A percentile compares a stretch with the other conserved stretches of the same genome.
These are phyloP conservation scores for Cucumis melo DNA, from an alignment of 306 rosid genomes.

Conservation along the genomic window DNA sequence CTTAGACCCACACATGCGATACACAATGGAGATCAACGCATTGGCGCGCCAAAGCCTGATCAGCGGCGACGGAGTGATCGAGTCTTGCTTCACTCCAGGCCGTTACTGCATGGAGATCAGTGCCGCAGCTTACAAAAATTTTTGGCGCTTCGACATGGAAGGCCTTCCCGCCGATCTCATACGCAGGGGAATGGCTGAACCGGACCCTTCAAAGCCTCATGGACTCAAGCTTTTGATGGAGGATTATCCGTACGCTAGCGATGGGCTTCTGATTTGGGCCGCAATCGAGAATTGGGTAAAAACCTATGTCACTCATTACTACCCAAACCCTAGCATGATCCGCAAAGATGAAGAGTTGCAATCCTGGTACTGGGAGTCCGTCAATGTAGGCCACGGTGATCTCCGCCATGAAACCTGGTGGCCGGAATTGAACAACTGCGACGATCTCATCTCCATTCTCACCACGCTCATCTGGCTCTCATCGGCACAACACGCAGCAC, in stretches of 20 bases:
- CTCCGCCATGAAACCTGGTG: conserved; percentile 59
- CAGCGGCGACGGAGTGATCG: conserved; percentile 63
- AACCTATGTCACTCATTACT: conserved; percentile 60
- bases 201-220: conserved; percentile 73
- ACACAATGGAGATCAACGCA: conserved; percentile 73
- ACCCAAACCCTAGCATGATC: conserved; percentile 41
- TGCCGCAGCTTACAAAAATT: conserved; percentile 59
- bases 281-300: conserved; percentile 75
- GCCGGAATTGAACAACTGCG: conserved; percentile 49
- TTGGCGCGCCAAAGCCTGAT: conserved; percentile 63
- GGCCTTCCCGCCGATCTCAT: conserved; percentile 81
- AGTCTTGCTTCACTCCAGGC: conserved; percentile 84
- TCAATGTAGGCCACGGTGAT: conserved; percentile 90
- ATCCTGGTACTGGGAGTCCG: conserved; percentile 73
- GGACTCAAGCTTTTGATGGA: conserved; percentile 59
- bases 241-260: conserved; percentile 87
- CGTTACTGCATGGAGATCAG: conserved; percentile 77
- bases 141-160: conserved; percentile 83
- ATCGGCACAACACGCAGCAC: conserved; percentile 96
- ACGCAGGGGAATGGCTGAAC: conserved; percentile 78
- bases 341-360: conserved; percentile 66
- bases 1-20: conserved; percentile 93
- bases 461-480: conserved; percentile 78
- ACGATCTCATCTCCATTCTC: conserved; percentile 50
- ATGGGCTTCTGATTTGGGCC: conserved; percentile 77